Conservation (phyloP, 495 filamentous ascomycete species). For the Penicillium odoratum region DNA sequence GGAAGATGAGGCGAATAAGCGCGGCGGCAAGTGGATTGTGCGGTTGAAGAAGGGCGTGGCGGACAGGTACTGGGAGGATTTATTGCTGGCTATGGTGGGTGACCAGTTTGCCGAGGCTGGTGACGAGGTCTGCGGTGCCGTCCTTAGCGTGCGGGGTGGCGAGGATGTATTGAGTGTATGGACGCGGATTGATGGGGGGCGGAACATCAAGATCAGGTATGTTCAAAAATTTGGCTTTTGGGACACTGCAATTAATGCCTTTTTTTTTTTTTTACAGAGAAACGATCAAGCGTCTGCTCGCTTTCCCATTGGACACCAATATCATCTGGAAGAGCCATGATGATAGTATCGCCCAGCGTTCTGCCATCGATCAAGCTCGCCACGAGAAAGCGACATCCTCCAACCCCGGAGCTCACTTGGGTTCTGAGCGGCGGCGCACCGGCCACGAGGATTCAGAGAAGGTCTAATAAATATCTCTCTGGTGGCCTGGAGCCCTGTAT, state of each 20-base stretch:
- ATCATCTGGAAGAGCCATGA: slow-evolving; percentile 94
- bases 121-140: slow-evolving; percentile 92
- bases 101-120: slow-evolving; percentile 93
- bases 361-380: slow-evolving; percentile 77
- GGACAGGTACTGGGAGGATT: slow-evolving; percentile 97
- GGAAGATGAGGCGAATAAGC: slow-evolving; percentile 97
- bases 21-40: slow-evolving; percentile 96
- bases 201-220: slow-evolving; percentile 96
- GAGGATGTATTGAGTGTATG: slow-evolving; percentile 98
- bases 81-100: slow-evolving; percentile 85
- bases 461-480: slow-evolving; percentile 29
- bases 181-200: slow-evolving; percentile 87
- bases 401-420: slow-evolving; percentile 34
- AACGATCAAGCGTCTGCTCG: slow-evolving; percentile 85
- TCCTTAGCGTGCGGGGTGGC: slow-evolving; percentile 89
- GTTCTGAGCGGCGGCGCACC: slow-evolving; percentile 47
- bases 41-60: slow-evolving; percentile 93
- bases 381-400: slow-evolving; percentile 61
- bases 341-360: slow-evolving; percentile 76
- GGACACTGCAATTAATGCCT: not conserved
- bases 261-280: slow-evolving; percentile 56
- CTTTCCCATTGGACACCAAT: slow-evolving; percentile 82
- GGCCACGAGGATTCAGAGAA: slow-evolving; percentile 52
- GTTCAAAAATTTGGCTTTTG: slow-evolving; percentile 16
- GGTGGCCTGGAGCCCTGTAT: slow-evolving; percentile 45